These are phyloP conservation scores for Kwoniella heveanensis DNA, from an alignment of 768 basidiomycete genomes.

Conservation along the genomic window DNA sequence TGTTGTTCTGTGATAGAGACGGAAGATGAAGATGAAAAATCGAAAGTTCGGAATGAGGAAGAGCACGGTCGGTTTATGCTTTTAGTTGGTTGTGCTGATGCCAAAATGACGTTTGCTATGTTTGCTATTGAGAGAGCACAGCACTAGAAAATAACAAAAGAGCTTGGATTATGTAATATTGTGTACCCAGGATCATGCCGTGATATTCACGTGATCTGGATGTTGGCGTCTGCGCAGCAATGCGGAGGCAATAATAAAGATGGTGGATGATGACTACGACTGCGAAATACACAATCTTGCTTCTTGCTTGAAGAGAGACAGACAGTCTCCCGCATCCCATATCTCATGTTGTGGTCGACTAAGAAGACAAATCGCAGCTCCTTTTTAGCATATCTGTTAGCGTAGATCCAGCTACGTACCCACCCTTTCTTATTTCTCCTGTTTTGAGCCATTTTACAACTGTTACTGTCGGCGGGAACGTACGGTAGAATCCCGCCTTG, in stretches of 20 bases:
- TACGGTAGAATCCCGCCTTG: too few relatives aligned
- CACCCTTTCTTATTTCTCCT: background rate
- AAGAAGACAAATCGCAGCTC: too few relatives aligned
- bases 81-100: too few relatives aligned
- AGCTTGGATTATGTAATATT: background rate
- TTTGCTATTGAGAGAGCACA: background rate
- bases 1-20: background rate
- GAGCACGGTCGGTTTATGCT: too few relatives aligned
- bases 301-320: background rate
- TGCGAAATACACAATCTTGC: background rate
- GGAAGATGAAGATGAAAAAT: background rate
- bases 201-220: background rate
- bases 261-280: background rate
- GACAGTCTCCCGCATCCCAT: background rate
- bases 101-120: background rate
- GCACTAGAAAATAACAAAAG: background rate
- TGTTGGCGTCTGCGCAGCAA: background rate
- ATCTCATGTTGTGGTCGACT: background rate
- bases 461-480: too few relatives aligned
- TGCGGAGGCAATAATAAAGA: background rate
- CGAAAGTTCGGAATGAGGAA: background rate
- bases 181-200: background rate
- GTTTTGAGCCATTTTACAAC: background rate
- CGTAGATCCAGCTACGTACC: background rate
- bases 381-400: background rate